phyloP scores from a whole-genome alignment of 2,329 filamentous ascomycete species.

The Curvularia spicifera region DNA sequence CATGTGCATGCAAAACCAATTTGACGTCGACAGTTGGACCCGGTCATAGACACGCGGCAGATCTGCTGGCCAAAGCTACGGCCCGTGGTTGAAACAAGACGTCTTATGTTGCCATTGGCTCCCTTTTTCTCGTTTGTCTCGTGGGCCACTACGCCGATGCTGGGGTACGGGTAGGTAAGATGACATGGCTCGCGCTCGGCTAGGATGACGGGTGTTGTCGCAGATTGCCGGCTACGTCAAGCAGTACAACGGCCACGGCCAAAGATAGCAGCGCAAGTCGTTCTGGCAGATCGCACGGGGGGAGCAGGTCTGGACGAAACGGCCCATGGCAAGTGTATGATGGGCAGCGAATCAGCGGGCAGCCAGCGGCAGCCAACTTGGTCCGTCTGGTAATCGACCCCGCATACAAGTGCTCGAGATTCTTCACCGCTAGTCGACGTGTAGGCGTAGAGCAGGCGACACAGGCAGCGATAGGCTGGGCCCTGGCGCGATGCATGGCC shows the following conservation, averaged over 20 bases:
- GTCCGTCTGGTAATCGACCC: constrained; percentile 1
- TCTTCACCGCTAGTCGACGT: constrained; percentile 19
- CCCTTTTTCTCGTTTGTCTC: constrained; percentile 23
- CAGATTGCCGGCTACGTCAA: constrained; percentile 1
- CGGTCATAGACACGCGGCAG: constrained; percentile 4
- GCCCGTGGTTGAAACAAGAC: constrained; percentile 5
- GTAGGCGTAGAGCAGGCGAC: background rate
- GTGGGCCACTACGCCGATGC: constrained; percentile 11
- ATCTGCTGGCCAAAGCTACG: constrained; percentile 13
- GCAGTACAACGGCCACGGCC: too few relatives aligned
- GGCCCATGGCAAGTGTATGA: constrained; percentile 3
- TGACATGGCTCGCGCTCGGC: constrained; percentile 6
- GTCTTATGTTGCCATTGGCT: constrained; percentile 32
- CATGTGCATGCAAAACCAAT: constrained; percentile 15
- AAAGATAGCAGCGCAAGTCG: background rate
- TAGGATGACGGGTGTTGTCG: constrained; percentile 3
- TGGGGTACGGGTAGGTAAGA: constrained; percentile 1
- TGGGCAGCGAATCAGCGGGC: constrained; percentile 9
- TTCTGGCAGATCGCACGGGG: background rate
- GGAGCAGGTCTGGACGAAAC: constrained; percentile 9
- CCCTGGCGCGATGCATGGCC: constrained; percentile 14
- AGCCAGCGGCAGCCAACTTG: background rate
- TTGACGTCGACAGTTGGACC: constrained; percentile 6
- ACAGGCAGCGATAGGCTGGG: background rate
- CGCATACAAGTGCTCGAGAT: constrained; percentile 13